Evolutionary conservation across 495 filamentous ascomycete genomes (phyloP), one percentile per base, ranked within the genome.

Genomic region (Talaromyces proteolyticus): DNA sequence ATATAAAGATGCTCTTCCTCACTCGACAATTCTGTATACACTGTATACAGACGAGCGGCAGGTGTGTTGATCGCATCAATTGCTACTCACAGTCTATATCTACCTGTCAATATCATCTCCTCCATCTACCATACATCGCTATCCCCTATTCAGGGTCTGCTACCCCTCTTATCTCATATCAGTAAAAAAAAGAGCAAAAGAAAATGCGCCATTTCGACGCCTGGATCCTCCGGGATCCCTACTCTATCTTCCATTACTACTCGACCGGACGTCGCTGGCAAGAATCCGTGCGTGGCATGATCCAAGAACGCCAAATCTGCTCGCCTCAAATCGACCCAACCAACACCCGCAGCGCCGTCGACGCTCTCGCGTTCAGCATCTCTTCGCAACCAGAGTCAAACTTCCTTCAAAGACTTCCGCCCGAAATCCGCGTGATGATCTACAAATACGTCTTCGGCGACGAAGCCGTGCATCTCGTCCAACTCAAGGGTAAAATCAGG

Each of bases 381-480:
- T 25, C 57, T 37, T 23, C 58, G 1, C 69, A 70, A 47, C 14
- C 47, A 11, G 18, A 53, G 21, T 57, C 58, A 24, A 19, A 34
- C 7, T 54, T 72, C 41, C 50, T 73, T 40, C 42, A 49, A 24
- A 57, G 54, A 38, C 60, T 79, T 0, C 80, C 80, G 1, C 57
- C 68, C 6, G 80, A 84, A 59, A 68, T 84, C 48, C 74, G 80
- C 12, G 59, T 77, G 21, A 69, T 78, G 47, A 81, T 82, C 34
- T 82, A 77, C 60, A 57, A 60, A 14, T 74, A 79, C 47, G 72
- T 78, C 54, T 73, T 80, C 49, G 67, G 66, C 53, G 60, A 71
- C 42, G 60, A 67, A 12, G 67, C 61, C 42, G 53, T 73, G 8
- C 70, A 70, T 48, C 60, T 72, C 23, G 70, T 73, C 42, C 64